A percentile compares a stretch with the other conserved stretches of the same genome.
Conservation (phyloP, 2,329 filamentous ascomycete species). For the Fusarium sarcochroum region DNA sequence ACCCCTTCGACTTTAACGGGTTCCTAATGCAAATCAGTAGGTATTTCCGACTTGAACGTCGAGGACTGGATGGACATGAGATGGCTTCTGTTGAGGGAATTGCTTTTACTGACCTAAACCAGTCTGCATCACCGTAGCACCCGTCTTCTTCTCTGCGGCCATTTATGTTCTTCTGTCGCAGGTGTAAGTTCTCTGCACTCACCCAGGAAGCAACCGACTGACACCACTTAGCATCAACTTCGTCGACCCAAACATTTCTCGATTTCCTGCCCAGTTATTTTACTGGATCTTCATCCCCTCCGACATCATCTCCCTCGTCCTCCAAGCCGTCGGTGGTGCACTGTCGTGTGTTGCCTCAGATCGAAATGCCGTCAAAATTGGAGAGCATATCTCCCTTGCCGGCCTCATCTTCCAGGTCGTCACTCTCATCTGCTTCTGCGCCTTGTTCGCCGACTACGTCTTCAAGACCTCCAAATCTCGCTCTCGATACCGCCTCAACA, state of each 20-base stretch:
- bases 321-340: conserved; percentile 67
- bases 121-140: conserved; percentile 53
- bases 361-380: conserved; percentile 48
- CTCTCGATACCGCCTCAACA: conserved; percentile 49
- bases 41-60: conserved; percentile 6
- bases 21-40: conserved; percentile 77
- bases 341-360: conserved; percentile 58
- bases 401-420: conserved; percentile 67
- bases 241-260: conserved; percentile 44
- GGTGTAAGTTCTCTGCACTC: conserved; percentile 38
- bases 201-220: neutral
- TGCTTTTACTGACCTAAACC: conserved; percentile 12
- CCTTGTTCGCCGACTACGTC: conserved; percentile 60
- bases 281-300: conserved; percentile 56
- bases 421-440: conserved; percentile 62
- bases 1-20: conserved; percentile 68
- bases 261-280: conserved; percentile 39
- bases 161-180: conserved; percentile 50
- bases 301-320: conserved; percentile 65
- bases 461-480: conserved; percentile 47
- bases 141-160: conserved; percentile 50
- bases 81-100: neutral
- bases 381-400: conserved; percentile 64
- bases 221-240: conserved; percentile 37
- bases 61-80: neutral